Evolutionary conservation across 2,329 filamentous ascomycete species (phyloP).

Genomic region (Corynespora cassiicola): DNA sequence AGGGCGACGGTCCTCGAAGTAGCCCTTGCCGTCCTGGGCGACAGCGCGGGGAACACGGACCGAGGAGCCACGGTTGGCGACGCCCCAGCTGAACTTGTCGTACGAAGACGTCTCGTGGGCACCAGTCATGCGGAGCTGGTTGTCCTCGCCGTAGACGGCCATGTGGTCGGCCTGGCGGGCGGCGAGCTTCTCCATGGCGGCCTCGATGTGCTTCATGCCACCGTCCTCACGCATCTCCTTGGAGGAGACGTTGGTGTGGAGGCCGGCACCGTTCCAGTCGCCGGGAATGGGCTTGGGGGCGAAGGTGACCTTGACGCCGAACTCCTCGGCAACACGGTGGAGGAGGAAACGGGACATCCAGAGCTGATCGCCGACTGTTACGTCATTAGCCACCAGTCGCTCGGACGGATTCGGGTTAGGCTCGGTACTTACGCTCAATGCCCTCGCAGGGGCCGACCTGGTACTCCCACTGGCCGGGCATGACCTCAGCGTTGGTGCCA

Average conservation of each 20-base stretch:
- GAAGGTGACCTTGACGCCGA: slow-evolving; percentile 93
- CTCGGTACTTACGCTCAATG: slow-evolving; percentile 72
- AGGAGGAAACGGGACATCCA: slow-evolving; percentile 93
- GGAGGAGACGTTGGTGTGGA: slow-evolving; percentile 94
- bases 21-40: slow-evolving; percentile 88
- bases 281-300: slow-evolving; percentile 94
- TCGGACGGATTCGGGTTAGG: slow-evolving; percentile 5
- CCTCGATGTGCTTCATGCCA: slow-evolving; percentile 94
- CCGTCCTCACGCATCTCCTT: slow-evolving; percentile 87
- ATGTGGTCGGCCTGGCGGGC: slow-evolving; percentile 66
- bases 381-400: slow-evolving; percentile 24
- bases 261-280: slow-evolving; percentile 96
- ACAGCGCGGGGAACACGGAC: slow-evolving; percentile 89
- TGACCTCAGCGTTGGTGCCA: slow-evolving; percentile 98
- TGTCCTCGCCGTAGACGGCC: slow-evolving; percentile 93
- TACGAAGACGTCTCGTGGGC: slow-evolving; percentile 93
- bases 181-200: slow-evolving; percentile 66
- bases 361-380: slow-evolving; percentile 87
- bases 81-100: slow-evolving; percentile 90
- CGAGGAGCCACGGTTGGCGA: slow-evolving; percentile 93
- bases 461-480: slow-evolving; percentile 98
- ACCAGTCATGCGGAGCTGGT: slow-evolving; percentile 91
- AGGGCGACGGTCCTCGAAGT: slow-evolving; percentile 76
- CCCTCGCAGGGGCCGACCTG: slow-evolving; percentile 90
- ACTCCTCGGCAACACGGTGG: slow-evolving; percentile 92